Conservation (phyloP, 1,139 yeast genomes). For the Suhomyces maxii region DNA sequence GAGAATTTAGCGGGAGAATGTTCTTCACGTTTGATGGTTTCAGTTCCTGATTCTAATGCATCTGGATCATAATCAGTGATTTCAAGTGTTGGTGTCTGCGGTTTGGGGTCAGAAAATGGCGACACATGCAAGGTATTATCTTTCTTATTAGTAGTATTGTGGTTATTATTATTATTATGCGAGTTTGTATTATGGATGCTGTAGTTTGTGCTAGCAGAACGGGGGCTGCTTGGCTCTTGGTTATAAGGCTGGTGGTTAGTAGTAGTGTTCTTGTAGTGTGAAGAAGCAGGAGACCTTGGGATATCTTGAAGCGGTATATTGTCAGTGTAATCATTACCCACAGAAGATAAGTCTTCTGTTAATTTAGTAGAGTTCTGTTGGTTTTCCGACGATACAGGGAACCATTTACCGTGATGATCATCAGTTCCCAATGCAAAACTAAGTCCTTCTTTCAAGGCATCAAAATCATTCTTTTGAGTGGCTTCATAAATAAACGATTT, state of each 20-base stretch:
- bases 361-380: background rate
- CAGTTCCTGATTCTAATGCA: constrained; percentile 5
- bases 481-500: constrained; percentile 26
- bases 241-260: background rate
- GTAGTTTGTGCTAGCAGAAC: no score
- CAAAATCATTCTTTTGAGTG: constrained; percentile 31
- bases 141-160: background rate
- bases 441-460: constrained; percentile 39
- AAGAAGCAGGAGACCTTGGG: background rate
- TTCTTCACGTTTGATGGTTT: constrained; percentile 5
- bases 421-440: constrained; percentile 38
- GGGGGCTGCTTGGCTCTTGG: background rate
- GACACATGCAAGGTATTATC: constrained; percentile 2
- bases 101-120: constrained; percentile 6
- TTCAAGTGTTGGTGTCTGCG: background rate
- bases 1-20: constrained; percentile 24
- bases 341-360: background rate
- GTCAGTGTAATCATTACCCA: constrained; percentile 16
- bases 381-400: constrained; percentile 21
- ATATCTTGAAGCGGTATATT: constrained; percentile 23
- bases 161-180: no score
- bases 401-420: constrained; percentile 30
- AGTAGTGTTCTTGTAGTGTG: background rate
- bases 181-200: no score
- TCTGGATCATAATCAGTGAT: constrained; percentile 1